These are phyloP conservation scores for Bombardia bombarda DNA, from an alignment of 495 filamentous ascomycete species.

Conservation along the genomic window DNA sequence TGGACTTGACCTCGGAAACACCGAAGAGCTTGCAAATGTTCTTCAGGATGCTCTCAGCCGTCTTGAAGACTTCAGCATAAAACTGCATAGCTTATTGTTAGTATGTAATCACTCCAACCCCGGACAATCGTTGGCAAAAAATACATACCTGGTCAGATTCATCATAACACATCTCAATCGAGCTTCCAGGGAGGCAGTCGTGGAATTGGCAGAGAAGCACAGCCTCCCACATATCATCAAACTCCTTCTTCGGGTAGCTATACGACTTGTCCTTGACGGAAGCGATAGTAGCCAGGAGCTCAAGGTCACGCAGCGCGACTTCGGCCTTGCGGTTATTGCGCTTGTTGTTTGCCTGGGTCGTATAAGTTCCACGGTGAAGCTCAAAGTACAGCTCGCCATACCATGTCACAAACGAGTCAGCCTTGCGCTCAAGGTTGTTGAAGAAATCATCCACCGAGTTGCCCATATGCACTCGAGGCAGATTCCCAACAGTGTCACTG, in stretches of 20 bases:
- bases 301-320: constrained; percentile 74
- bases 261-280: constrained; percentile 63
- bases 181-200: constrained; percentile 90
- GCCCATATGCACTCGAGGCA: constrained; percentile 86
- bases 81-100: constrained; percentile 35
- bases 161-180: constrained; percentile 94
- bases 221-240: constrained; percentile 91
- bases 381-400: constrained; percentile 98
- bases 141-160: constrained; percentile 67
- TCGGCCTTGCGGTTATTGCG: constrained; percentile 83
- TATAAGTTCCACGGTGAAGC: constrained; percentile 92
- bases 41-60: constrained; percentile 60
- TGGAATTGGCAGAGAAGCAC: constrained; percentile 90
- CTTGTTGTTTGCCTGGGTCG: constrained; percentile 96
- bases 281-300: constrained; percentile 80
- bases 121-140: not conserved
- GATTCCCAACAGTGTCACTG: constrained; percentile 72
- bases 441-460: constrained; percentile 96
- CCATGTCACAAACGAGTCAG: constrained; percentile 84
- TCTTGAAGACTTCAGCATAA: constrained; percentile 76
- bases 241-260: constrained; percentile 81
- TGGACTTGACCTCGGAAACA: constrained; percentile 32
- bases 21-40: constrained; percentile 62
- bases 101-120: constrained; percentile 1
- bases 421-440: constrained; percentile 65